These are phyloP conservation scores for Fusarium beomiforme DNA, from an alignment of 2,329 filamentous ascomycete species.

Conservation along the genomic window DNA sequence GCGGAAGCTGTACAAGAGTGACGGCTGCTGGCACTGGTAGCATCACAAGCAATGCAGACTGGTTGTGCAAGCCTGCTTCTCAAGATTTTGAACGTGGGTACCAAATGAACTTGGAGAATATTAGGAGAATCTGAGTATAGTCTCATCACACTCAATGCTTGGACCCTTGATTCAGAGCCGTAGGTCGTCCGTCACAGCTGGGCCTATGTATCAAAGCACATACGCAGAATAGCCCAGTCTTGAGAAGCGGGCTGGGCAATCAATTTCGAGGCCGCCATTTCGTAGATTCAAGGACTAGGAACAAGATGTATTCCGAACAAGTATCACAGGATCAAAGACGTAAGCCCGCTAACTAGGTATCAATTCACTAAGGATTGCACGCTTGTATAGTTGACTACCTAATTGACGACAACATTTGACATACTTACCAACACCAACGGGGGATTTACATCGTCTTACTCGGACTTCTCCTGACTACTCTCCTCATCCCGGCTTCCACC, in stretches of 20 bases:
- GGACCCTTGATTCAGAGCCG: no score
- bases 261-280: no score
- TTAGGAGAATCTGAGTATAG: no score
- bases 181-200: no score
- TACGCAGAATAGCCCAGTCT: no score
- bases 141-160: no score
- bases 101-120: no score
- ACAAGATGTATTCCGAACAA: neutral
- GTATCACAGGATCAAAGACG: accelerated
- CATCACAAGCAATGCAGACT: neutral
- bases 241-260: neutral
- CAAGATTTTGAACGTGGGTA: no score
- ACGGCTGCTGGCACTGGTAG: neutral
- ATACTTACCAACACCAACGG: neutral
- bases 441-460: neutral
- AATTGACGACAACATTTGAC: neutral
- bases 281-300: accelerated
- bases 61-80: neutral
- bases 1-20: accelerated
- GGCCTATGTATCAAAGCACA: no score
- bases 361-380: neutral
- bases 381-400: neutral
- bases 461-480: neutral
- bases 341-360: neutral
- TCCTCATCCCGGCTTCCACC: constrained; percentile 37